Evolutionary conservation across 2,329 filamentous ascomycete genomes (phyloP).

Genomic region (Aspergillus sclerotialis): DNA sequence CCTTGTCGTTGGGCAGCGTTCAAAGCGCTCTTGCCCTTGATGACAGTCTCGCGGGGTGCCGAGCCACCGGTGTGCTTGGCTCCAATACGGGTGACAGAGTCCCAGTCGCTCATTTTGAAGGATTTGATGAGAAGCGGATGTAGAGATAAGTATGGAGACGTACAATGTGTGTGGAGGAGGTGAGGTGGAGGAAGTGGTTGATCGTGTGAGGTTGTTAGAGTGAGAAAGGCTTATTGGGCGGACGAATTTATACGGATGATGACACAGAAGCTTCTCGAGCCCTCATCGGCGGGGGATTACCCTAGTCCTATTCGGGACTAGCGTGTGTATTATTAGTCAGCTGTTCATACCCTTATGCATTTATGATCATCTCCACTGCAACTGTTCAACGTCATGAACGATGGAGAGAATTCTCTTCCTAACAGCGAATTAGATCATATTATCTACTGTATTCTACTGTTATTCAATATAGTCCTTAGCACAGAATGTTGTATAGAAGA

Average conservation of each 20-base stretch:
- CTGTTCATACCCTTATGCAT: too few relatives aligned
- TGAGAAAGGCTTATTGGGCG: constrained; percentile 15
- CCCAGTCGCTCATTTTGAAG: constrained; percentile 69
- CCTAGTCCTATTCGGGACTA: constrained; percentile 18
- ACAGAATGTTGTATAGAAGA: too few relatives aligned
- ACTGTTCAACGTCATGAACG: background rate
- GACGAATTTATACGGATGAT: constrained; percentile 30
- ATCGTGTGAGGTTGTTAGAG: constrained; percentile 15
- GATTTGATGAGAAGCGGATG: constrained; percentile 1
- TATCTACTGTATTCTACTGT: too few relatives aligned
- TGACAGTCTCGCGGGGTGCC: constrained; percentile 71
- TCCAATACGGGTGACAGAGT: constrained; percentile 85
- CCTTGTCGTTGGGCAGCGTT: constrained; percentile 86
- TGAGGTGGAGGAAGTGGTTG: constrained; percentile 1
- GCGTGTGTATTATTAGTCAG: constrained; percentile 2
- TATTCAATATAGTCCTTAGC: too few relatives aligned
- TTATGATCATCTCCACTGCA: too few relatives aligned
- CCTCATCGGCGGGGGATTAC: constrained; percentile 16
- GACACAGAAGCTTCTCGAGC: constrained; percentile 35
- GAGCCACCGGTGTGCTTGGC: constrained; percentile 67
- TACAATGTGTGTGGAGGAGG: background rate
- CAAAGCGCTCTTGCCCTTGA: constrained; percentile 74
- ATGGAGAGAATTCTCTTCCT: background rate
- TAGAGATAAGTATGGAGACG: background rate
- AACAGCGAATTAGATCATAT: too few relatives aligned